Base-by-base conservation (phyloP, 305 asterid genomes). In the Caryopteris hybrid region DNA sequence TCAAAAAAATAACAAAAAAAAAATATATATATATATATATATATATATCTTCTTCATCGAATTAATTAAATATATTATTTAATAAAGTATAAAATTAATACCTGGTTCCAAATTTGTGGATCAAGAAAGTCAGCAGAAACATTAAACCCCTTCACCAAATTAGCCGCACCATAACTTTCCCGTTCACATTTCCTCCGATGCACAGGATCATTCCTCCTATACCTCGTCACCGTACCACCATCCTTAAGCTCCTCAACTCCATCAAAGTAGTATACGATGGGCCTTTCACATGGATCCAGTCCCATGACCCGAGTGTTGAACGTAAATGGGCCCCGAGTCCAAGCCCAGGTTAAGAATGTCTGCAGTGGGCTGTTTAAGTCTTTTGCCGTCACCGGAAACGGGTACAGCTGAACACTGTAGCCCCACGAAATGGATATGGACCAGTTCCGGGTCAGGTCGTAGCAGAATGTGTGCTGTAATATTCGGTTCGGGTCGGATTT, bases 341-440 rank as follows among this genome's bases (percentile, higher is more conserved):
- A 83, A 0, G 84, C 83, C 95, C 94, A 91, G 10, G 96, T 83
- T 18, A 88, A 27, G 64, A 89, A 91, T 8, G 98, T 91, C 38
- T 77, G 95, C 25, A 87, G 17, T 12, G 96, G 93, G 1, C 92
- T 91, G 65, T 77, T 80, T 66, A 91, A 34, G 6, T 82, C 93
- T 31, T 73, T 79, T 0, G 85, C 82, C 2, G 78, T 68, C 51
- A 84, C 50, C 14, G 83, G 3, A 31, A 6, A 64, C 2, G 96
- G 93, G 79, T 87, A 87, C 1, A 89, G 16, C 52, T 87, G 98
- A 27, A 89, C 71, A 17, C 78, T 73, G 80, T 89, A 89, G 43
- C 98, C 98, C 98, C 98, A 89, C 0, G 96, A 75, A 2, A 91
- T 27, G 0, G 95, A 85, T 12, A 89, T 17, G 2, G 98, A 78